Evolutionary conservation across 2,329 filamentous ascomycete species (phyloP).

Genomic region (Talaromyces piceae): DNA sequence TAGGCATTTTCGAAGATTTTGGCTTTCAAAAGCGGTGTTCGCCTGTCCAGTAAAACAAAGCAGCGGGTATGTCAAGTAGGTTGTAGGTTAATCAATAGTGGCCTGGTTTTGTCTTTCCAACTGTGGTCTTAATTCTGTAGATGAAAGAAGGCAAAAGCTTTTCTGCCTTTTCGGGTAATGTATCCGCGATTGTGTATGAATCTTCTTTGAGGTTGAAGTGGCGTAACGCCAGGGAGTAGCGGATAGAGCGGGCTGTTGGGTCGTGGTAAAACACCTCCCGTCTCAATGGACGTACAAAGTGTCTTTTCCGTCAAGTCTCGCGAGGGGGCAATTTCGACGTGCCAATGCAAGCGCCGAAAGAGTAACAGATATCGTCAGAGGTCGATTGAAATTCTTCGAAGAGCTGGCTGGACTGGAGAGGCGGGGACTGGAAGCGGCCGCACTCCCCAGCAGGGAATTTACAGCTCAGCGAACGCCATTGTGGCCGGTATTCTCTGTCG

Average conservation of each 20-base stretch:
- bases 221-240: neutral
- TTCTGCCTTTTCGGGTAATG: too few species aligned
- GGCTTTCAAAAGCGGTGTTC: neutral
- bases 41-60: neutral
- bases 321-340: conserved; percentile 56
- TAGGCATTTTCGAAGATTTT: conserved; percentile 17
- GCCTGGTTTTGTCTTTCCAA: too few species aligned
- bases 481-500: conserved; percentile 59
- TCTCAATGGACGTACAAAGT: conserved; percentile 28
- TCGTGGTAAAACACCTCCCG: conserved; percentile 31
- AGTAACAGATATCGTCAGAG: conserved; percentile 48
- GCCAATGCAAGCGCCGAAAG: conserved; percentile 38
- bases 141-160: too few species aligned
- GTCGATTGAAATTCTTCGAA: conserved; percentile 57
- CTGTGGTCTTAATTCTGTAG: too few species aligned
- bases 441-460: conserved; percentile 75
- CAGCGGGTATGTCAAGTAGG: too few species aligned
- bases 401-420: conserved; percentile 80
- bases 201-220: too few species aligned
- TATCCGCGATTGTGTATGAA: too few species aligned
- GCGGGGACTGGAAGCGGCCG: conserved; percentile 42
- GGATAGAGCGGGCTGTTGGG: conserved; percentile 12
- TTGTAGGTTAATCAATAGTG: too few species aligned
- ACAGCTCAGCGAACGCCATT: conserved; percentile 80
- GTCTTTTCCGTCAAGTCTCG: conserved; percentile 33